These are phyloP conservation scores for Symbiodinium natans DNA, from an alignment of 73 alveolate genomes.

Conservation along the genomic window DNA sequence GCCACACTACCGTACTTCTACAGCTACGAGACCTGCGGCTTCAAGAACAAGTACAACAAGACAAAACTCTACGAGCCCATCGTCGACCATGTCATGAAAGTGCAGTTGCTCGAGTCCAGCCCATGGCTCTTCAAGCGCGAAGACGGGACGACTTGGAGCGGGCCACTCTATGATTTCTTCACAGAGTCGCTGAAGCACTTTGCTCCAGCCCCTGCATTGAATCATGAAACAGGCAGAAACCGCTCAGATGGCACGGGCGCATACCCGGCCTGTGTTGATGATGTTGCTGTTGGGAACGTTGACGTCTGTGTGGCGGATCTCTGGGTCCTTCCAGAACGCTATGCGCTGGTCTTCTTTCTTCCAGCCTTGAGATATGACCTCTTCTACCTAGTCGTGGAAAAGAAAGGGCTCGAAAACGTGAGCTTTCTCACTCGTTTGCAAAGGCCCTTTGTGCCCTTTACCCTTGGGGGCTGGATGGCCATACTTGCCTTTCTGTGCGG, in stretches of 20 bases:
- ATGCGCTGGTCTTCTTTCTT: constrained; percentile 8
- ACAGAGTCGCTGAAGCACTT: not conserved
- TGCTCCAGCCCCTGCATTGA: not conserved
- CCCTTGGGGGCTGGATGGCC: not conserved
- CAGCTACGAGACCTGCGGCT: not conserved
- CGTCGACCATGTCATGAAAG: too few species aligned
- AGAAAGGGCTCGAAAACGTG: not conserved
- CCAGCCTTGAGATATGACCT: constrained; percentile 29
- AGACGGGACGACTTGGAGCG: too few species aligned
- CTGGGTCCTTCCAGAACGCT: constrained; percentile 41
- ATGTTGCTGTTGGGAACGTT: constrained; percentile 66
- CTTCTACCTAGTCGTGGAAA: constrained; percentile 43
- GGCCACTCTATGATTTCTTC: not conserved
- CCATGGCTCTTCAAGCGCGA: too few species aligned
- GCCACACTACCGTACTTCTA: not conserved
- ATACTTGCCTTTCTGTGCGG: not conserved
- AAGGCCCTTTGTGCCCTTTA: not conserved
- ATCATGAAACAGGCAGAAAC: not conserved
- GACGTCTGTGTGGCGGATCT: constrained; percentile 69
- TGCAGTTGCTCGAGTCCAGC: too few species aligned
- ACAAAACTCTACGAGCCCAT: too few species aligned
- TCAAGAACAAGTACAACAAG: not conserved
- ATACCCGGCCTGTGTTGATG: constrained; percentile 77
- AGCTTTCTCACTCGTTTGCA: not conserved
- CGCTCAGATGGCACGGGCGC: not conserved